Percentiles rank a stretch among this genome's conserved stretches.
phyloP scores from a whole-genome alignment of 2,329 filamentous ascomycete genomes.

The Balansia obtecta region DNA sequence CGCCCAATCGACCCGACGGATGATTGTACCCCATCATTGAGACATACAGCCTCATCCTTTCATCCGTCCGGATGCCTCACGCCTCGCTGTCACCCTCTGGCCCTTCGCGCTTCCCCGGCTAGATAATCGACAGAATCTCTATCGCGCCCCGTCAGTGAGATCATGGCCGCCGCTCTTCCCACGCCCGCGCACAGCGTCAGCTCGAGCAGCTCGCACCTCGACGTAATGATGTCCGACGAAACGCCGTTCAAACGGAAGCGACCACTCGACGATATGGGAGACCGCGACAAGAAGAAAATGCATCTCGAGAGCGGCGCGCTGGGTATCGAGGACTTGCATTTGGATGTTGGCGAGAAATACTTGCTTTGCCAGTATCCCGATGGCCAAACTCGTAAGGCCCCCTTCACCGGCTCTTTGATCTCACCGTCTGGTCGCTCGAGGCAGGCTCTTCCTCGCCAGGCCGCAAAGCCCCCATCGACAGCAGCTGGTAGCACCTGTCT shows the following conservation, averaged over 20 bases:
- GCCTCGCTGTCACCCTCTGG: conserved; percentile 46
- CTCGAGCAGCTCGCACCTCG: conserved; percentile 34
- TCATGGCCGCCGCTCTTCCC: conserved; percentile 38
- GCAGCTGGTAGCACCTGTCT: conserved; percentile 8
- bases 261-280: conserved; percentile 40
- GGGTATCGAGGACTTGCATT: conserved; percentile 51
- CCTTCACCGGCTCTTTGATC: conserved; percentile 27
- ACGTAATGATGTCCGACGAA: conserved; percentile 36
- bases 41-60: conserved; percentile 44
- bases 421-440: conserved; percentile 11
- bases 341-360: conserved; percentile 56
- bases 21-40: conserved; percentile 15
- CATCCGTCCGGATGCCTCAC: conserved; percentile 54
- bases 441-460: conserved; percentile 14
- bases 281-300: conserved; percentile 48
- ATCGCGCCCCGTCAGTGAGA: conserved; percentile 32
- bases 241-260: conserved; percentile 52
- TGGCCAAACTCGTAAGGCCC: conserved; percentile 47
- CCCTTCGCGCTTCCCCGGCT: conserved; percentile 39
- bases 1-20: neutral
- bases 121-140: conserved; percentile 35
- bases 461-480: neutral
- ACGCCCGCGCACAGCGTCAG: conserved; percentile 53
- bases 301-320: conserved; percentile 48
- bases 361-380: conserved; percentile 38